Evolutionary conservation across 768 basidiomycete genomes (phyloP).

Genomic region (Pulveroboletus sp.): DNA sequence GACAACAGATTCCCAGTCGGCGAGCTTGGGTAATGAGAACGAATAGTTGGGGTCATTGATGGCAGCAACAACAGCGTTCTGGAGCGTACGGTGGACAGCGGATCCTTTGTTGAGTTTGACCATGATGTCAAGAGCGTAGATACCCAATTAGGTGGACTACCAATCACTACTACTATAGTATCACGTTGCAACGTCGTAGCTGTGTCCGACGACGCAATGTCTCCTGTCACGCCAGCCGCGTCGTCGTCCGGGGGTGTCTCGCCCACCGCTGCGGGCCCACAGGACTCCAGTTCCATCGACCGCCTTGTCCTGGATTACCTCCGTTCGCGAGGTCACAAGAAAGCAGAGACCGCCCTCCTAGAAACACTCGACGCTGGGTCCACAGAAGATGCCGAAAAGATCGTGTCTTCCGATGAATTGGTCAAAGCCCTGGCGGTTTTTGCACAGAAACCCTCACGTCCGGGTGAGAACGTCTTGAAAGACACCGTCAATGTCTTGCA

Average conservation of each 20-base stretch:
- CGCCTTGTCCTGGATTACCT: conserved; percentile 49
- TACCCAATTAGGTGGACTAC: background rate
- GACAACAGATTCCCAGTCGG: conserved; percentile 30
- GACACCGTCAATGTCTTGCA: conserved; percentile 64
- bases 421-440: conserved; percentile 62
- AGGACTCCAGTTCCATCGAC: conserved; percentile 34
- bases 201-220: conserved; percentile 19
- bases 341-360: conserved; percentile 42
- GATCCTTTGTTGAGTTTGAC: conserved; percentile 16
- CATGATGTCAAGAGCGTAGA: conserved; percentile 4
- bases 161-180: too few relatives aligned
- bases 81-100: conserved; percentile 14
- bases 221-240: conserved; percentile 31
- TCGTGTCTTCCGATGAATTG: conserved; percentile 48
- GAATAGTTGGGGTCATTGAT: conserved; percentile 28
- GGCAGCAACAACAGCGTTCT: conserved; percentile 22
- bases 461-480: conserved; percentile 70
- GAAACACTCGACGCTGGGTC: conserved; percentile 35
- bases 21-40: conserved; percentile 25
- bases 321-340: conserved; percentile 43
- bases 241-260: conserved; percentile 34
- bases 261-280: conserved; percentile 26
- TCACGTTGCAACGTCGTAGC: too few relatives aligned
- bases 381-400: conserved; percentile 36
- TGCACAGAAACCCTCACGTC: conserved; percentile 62